Base-by-base conservation (phyloP, 352 stramenopile genomes). In the Pythium rishiriense region DNA sequence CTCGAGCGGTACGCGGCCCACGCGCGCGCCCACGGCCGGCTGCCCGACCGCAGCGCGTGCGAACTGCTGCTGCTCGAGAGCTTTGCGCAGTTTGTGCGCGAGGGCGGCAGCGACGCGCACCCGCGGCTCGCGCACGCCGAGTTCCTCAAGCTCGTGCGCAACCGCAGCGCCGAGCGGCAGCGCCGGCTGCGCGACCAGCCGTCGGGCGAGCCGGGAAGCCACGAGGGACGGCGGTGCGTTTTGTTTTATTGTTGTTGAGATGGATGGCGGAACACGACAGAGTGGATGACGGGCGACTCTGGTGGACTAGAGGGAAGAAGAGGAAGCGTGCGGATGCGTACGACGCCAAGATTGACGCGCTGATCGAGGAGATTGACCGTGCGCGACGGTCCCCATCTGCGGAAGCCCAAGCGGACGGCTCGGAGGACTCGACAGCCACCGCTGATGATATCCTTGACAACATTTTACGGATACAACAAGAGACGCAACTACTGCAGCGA, bases 101-200 rank as follows among this genome's bases (percentile, higher is more conserved):
- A 81, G 14, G 82, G 79, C 22, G 79, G 82, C 14, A 60, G 68
- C 3, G 48, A 68, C 0, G 70, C 87, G 25, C 76, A 91, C 49
- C 79, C 79, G 35, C 65, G 70, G 41, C 69, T 89, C 19, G 72
- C 76, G 11, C 68, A 83, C 19, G 49, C 52, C 1, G 82, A 89
- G 57, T 91, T 91, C 41, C 72, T 91, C 28, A 89, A 88, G 45
- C 72, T 91, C 49, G 85, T 91, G 50, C 62, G 82, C 37, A 91
- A 91, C 55, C 72, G 82, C 54, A 79, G 82, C 31, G 66, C 78
- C 45, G 82, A 91, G 63, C 83, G 85, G 55, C 63, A 85, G 45
- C 67, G 62, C 24, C 68, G 74, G n/a, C 60, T 72, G 46, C 50
- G 50, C 15, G 8, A n/a, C 6, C 14, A 51, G 51, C 19, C 21